A percentile compares a stretch with the other conserved stretches of the same genome.
Conservation (phyloP, 176 grass and related monocot species). For the Ensete ventricosum region DNA sequence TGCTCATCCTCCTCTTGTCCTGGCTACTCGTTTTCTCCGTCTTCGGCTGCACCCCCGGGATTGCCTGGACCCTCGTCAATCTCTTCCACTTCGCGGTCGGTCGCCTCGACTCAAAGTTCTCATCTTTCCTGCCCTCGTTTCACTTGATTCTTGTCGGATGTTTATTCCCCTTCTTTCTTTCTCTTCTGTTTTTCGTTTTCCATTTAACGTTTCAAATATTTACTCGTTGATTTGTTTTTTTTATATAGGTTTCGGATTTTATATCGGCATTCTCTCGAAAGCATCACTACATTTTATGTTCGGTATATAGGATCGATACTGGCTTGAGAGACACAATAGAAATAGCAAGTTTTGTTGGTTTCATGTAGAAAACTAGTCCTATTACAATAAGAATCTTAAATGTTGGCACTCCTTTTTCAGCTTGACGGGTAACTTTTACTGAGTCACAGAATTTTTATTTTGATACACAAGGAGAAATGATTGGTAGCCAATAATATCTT, state of each 20-base stretch:
- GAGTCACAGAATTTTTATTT: neutral
- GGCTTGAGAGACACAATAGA: too few species aligned
- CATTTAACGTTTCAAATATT: too few species aligned
- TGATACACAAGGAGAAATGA: neutral
- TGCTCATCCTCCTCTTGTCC: constrained; percentile 3
- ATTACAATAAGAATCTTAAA: neutral
- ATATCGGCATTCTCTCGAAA: too few species aligned
- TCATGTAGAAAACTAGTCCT: too few species aligned
- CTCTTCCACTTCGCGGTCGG: constrained; percentile 1
- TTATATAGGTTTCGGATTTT: too few species aligned
- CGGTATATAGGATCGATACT: too few species aligned
- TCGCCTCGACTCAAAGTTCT: neutral
- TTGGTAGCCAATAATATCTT: neutral
- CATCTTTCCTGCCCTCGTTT: neutral
- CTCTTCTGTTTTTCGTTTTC: too few species aligned
- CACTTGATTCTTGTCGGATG: neutral
- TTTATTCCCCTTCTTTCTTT: neutral
- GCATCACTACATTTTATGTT: too few species aligned
- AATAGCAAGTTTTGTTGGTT: too few species aligned
- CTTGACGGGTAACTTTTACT: neutral
- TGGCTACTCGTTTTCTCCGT: neutral
- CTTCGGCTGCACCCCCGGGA: neutral
- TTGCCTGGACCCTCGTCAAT: constrained; percentile 10
- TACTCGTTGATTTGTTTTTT: too few species aligned
- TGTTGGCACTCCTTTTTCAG: neutral